Percentiles rank a stretch among this genome's conserved stretches.
Conservation (phyloP, 805 yeast genomes). For the Grigorovia jiainica region DNA sequence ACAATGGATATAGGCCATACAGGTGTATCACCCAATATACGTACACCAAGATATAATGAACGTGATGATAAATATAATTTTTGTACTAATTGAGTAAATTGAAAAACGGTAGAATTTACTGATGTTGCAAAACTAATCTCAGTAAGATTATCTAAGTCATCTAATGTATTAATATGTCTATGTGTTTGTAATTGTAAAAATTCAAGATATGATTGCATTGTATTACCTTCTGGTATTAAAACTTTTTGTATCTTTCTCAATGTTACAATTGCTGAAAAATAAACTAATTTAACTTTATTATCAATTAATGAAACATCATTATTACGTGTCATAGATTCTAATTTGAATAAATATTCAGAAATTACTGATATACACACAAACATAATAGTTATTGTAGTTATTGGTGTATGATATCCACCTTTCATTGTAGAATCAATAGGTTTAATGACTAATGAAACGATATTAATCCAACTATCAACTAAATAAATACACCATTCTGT, state of each 20-base stretch:
- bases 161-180: slow-evolving; percentile 9
- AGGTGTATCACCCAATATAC: slow-evolving; percentile 76
- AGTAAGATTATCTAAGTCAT: slow-evolving; percentile 50
- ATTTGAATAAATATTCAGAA: slow-evolving; percentile 47
- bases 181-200: slow-evolving; percentile 44
- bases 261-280: slow-evolving; percentile 54
- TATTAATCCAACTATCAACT: slow-evolving; percentile 61
- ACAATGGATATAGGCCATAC: slow-evolving; percentile 77
- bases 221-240: slow-evolving; percentile 42
- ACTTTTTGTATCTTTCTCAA: slow-evolving; percentile 52
- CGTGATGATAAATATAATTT: slow-evolving; percentile 45
- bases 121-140: slow-evolving; percentile 7
- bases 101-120: slow-evolving; percentile 33
- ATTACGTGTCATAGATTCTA: slow-evolving; percentile 38
- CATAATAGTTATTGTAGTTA: slow-evolving; percentile 62
- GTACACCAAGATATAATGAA: slow-evolving; percentile 58
- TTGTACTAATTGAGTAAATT: slow-evolving; percentile 39
- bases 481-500: slow-evolving; percentile 48
- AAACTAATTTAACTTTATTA: slow-evolving; percentile 45
- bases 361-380: slow-evolving; percentile 49
- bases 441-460: slow-evolving; percentile 39
- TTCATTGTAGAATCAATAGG: slow-evolving; percentile 47
- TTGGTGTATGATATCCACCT: slow-evolving; percentile 59
- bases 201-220: slow-evolving; percentile 43
- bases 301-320: slow-evolving; percentile 26